These are phyloP conservation scores for Camellia oleifera DNA, from an alignment of 179 eudicot genomes.

Conservation along the genomic window DNA sequence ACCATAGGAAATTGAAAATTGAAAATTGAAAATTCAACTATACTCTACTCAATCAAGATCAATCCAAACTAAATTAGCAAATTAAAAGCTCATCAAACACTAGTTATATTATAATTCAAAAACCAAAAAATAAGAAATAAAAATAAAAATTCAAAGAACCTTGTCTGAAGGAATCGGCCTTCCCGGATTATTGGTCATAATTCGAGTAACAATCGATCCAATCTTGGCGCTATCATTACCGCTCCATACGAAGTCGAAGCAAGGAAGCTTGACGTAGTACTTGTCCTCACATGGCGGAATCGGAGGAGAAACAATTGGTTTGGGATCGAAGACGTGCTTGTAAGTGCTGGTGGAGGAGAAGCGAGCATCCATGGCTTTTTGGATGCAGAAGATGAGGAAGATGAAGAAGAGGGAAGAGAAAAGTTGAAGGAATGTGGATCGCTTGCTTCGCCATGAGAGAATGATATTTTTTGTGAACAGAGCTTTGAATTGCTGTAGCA, in stretches of 20 bases:
- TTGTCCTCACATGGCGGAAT: conserved; percentile 76
- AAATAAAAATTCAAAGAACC: conserved; percentile 35
- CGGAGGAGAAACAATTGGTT: conserved; percentile 39
- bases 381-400: conserved; percentile 64
- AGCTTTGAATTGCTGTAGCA: conserved; percentile 58
- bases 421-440: conserved; percentile 58
- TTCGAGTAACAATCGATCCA: conserved; percentile 33
- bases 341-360: conserved; percentile 43
- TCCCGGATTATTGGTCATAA: conserved; percentile 70
- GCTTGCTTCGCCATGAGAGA: conserved; percentile 70
- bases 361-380: conserved; percentile 50
- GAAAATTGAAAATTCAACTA: not conserved
- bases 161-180: conserved; percentile 55
- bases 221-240: conserved; percentile 41
- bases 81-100: conserved; percentile 1
- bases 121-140: not conserved
- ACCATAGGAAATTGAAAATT: not conserved
- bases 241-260: conserved; percentile 82
- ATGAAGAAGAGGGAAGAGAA: conserved; percentile 80
- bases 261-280: conserved; percentile 48
- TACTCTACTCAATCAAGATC: not conserved
- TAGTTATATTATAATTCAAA: not conserved
- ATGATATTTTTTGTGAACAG: conserved; percentile 55
- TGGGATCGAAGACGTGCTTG: conserved; percentile 43
- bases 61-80: not conserved